Percentiles rank a stretch among this genome's conserved stretches.
Conservation (phyloP, 2,329 filamentous ascomycete species). For the Diaporthe sp. region DNA sequence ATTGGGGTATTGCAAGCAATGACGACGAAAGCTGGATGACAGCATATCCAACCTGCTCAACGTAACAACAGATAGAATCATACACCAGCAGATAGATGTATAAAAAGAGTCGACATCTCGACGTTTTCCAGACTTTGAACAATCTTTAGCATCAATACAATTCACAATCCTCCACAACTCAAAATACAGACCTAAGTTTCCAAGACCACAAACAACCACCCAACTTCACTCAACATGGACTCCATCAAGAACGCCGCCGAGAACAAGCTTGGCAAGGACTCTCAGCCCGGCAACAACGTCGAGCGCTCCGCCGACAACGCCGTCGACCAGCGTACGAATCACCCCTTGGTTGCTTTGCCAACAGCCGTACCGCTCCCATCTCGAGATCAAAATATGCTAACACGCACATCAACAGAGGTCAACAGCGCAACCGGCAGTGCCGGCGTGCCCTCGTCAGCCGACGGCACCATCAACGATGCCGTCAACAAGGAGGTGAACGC, state of each 20-base stretch:
- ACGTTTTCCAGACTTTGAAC: not conserved
- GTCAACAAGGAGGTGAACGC: constrained; percentile 44
- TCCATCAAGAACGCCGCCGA: constrained; percentile 37
- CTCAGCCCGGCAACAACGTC: constrained; percentile 43
- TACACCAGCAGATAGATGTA: not conserved
- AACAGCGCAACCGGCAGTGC: constrained; percentile 40
- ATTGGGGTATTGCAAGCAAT: not conserved
- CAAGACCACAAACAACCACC: not conserved
- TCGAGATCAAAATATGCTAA: not conserved
- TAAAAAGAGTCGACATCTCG: not conserved
- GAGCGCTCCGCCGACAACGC: constrained; percentile 43
- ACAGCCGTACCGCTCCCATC: not conserved
- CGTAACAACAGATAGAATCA: not conserved
- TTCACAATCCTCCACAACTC: not conserved
- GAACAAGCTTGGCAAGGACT: constrained; percentile 42
- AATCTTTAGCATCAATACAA: not conserved
- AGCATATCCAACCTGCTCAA: not conserved
- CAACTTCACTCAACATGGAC: constrained; percentile 24
- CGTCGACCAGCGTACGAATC: constrained; percentile 41
- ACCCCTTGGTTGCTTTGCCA: not conserved
- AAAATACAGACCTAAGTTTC: not conserved
- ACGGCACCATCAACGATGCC: constrained; percentile 39
- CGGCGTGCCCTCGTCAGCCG: constrained; percentile 40
- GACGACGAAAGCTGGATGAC: not conserved
- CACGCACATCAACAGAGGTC: constrained; percentile 33